Evolutionary conservation across 1,139 yeast species (phyloP).

Genomic region (Yamadazyma buinensis): DNA sequence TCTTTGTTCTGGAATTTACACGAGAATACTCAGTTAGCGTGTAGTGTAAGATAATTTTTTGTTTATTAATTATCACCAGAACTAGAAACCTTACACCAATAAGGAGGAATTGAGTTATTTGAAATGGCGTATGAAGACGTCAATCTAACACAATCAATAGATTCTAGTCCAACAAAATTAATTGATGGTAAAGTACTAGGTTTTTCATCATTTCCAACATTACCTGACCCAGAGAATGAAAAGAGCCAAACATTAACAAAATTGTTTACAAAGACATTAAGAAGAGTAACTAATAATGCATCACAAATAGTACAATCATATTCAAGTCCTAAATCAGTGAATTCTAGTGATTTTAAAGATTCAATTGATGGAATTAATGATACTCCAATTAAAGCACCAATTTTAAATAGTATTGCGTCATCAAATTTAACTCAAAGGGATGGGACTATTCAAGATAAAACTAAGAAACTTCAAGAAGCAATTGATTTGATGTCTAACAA

Average conservation of each 20-base stretch:
- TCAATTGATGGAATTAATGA: constrained; percentile 6
- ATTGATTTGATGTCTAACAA: constrained; percentile 4
- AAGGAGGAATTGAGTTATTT: background rate
- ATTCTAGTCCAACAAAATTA: too few species aligned
- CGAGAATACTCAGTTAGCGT: too few species aligned
- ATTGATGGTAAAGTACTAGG: too few species aligned
- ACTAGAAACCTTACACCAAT: background rate
- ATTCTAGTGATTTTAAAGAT: constrained; percentile 8
- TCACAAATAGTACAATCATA: constrained; percentile 36
- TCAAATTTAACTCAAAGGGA: background rate
- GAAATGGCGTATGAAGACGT: background rate
- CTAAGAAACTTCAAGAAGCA: constrained; percentile 10
- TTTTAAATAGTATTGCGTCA: background rate
- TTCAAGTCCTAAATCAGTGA: constrained; percentile 13
- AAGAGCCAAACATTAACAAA: constrained; percentile 27
- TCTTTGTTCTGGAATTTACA: too few species aligned
- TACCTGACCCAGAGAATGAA: constrained; percentile 43
- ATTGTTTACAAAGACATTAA: constrained; percentile 37
- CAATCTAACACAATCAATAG: background rate
- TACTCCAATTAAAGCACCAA: constrained; percentile 9
- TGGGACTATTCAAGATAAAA: constrained; percentile 5
- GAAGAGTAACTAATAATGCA: constrained; percentile 46
- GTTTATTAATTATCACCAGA: too few species aligned
- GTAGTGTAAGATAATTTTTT: too few species aligned
- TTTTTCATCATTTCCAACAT: constrained; percentile 42